Evolutionary conservation across 2,329 filamentous ascomycete species (phyloP), one percentile per base, ranked within the genome.

Genomic region (Epichloe elymi): DNA sequence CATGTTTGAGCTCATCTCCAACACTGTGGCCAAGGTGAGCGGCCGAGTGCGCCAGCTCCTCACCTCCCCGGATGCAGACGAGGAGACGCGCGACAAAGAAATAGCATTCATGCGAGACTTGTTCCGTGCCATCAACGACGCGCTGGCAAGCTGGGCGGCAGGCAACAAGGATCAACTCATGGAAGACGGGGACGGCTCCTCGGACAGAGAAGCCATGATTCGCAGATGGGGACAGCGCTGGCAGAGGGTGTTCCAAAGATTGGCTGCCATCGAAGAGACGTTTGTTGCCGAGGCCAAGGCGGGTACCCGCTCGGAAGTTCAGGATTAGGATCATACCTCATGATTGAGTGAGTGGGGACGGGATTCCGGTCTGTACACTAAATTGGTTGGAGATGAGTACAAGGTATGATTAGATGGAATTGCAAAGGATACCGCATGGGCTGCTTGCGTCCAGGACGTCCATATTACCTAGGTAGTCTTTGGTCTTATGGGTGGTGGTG

Each of bases 1-100:
- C 69, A 75, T 94, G 10, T 96, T 88, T 64, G 93, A 98, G 71
- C 85, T 97, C 70, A 83, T 97, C 15, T 82, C 83, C 55, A 86
- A 86, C 58, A 97, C 93, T 0, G 83, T 96, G 49, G 78, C 82
- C 62, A 97, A 98, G 70, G 91, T 97, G 46, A 90, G 88, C 1
- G 83, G 83, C 56, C 86, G 90, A 33, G 82, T 94, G 49, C 82
- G 88, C 41, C 88, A 95, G 68, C 83, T 96, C 23, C 79, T 88
- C 10, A 71, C 74, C 2, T 78, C 82, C 44, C 72, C 76, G 7
- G 76, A 75, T 12, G 67, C 82, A 4, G 76, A 82, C 44, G 79
- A 86, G 30, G 80, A 86, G 57, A 82, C 82, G 0, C 71, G 88
- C 8, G 73, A 74, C 12, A 76, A 79, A 51, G 91, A 96, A 65